Base-by-base conservation (phyloP, 169 alveolate species). In the Prorocentrum cordatum region DNA sequence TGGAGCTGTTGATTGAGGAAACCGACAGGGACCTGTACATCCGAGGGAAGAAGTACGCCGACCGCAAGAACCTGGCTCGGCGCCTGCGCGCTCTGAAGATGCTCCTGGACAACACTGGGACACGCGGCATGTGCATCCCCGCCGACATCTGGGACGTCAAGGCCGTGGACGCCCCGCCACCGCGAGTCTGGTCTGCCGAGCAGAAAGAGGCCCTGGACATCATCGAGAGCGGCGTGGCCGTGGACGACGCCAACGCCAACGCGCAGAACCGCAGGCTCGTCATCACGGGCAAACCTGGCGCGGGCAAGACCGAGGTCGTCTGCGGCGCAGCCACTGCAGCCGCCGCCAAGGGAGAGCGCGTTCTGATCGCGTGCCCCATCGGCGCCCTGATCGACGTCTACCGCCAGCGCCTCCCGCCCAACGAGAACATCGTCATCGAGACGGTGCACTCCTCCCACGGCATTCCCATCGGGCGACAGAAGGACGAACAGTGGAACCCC, bases 271-370 rank as follows among this genome's bases (percentile, higher is more conserved):
- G 83, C 12, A 1, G n/a, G n/a, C 45, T 71, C 26, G 31, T 3
- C 14, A 39, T 71, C 1, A 12, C 67, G 18, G 83, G 83, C 29
- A 29, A 27, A 24, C 83, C 83, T 3, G 83, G 83, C 29, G 5
- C 79, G 22, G 83, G 83, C 42, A 71, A 71, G 45, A 42, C 83
- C 1, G 83, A 71, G 45, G 83, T 42, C 33, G 22, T 71, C 31
- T 1, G 38, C 14, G 67, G n/a, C 3, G 64, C 47, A 7, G 83
- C 66, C 2, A 1, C 27, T 24, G 22, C 4, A 1, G 83, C 66
- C 12, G 29, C 45, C 1, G 20, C 7, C 9, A 29, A 31, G 2
- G 83, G 83, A 2, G 20, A 39, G 18, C 26, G 26, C 1, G 83
- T 71, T 9, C 20, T 71, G 42, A 12, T 71, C 31, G 45, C 33